A percentile compares a stretch with the other conserved stretches of the same genome.
phyloP scores from a whole-genome alignment of 2,329 filamentous ascomycete species.

The Clathrospora elynae region DNA sequence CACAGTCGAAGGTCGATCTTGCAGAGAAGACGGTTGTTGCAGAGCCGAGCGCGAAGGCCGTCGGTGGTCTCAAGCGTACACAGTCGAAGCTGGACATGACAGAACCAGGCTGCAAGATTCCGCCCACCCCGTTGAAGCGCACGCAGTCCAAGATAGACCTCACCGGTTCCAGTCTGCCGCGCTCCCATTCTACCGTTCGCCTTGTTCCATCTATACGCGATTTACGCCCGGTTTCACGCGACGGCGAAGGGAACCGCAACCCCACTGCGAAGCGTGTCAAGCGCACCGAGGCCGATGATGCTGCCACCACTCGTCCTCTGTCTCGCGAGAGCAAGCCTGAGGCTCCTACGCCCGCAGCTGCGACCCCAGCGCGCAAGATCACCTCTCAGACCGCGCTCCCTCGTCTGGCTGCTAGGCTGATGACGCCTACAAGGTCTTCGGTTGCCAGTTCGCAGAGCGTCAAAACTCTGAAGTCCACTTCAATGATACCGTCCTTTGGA shows the following conservation, averaged over 20 bases:
- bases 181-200: slow-evolving; percentile 44
- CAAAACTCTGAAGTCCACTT: slow-evolving; percentile 53
- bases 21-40: slow-evolving; percentile 73
- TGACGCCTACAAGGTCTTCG: slow-evolving; percentile 80
- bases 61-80: slow-evolving; percentile 54
- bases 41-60: slow-evolving; percentile 57
- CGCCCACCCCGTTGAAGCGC: slow-evolving; percentile 57
- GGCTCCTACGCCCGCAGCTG: slow-evolving; percentile 13
- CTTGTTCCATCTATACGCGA: slow-evolving; percentile 32
- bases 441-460: slow-evolving; percentile 65
- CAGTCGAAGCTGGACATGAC: slow-evolving; percentile 67
- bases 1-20: slow-evolving; percentile 65
- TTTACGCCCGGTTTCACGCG: slow-evolving; percentile 32
- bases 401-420: slow-evolving; percentile 59
- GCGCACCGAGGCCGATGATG: slow-evolving; percentile 69
- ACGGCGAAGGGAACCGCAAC: slow-evolving; percentile 43
- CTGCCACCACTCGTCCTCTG: slow-evolving; percentile 66
- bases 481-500: slow-evolving; percentile 60
- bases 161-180: slow-evolving; percentile 51
- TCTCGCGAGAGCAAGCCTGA: slow-evolving; percentile 48
- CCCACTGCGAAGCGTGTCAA: slow-evolving; percentile 71
- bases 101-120: slow-evolving; percentile 57
- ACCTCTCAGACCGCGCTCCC: slow-evolving; percentile 49
- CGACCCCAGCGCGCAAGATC: slow-evolving; percentile 36
- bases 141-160: slow-evolving; percentile 65